A percentile compares a stretch with the other conserved stretches of the same genome.
These are phyloP conservation scores for Staphylotrichum longicolle DNA, from an alignment of 495 filamentous ascomycete genomes.

Conservation along the genomic window DNA sequence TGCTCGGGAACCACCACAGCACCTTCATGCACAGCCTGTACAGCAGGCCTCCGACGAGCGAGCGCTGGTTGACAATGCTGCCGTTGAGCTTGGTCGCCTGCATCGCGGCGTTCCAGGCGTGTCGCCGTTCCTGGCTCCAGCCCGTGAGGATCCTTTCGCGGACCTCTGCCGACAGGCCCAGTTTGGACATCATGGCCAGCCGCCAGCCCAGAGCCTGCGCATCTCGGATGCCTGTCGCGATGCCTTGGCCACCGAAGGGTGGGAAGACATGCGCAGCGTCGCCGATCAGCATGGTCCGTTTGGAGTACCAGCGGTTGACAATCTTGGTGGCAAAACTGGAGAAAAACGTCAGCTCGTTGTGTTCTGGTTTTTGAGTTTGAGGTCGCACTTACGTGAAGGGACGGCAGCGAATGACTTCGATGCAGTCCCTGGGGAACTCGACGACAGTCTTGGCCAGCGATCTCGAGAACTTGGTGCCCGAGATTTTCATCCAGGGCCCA, in stretches of 20 bases:
- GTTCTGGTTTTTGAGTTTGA: no score
- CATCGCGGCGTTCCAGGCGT: no score
- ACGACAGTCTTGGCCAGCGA: slow-evolving; percentile 29
- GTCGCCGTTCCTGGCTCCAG: no score
- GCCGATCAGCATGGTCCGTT: slow-evolving; percentile 47
- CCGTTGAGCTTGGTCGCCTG: no score
- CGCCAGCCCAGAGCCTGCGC: slow-evolving; percentile 48
- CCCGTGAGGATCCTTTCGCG: no score
- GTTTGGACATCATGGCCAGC: slow-evolving; percentile 38
- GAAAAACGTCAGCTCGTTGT: no score
- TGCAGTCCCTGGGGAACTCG: slow-evolving; percentile 49
- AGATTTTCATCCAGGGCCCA: neutral
- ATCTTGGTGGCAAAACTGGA: slow-evolving; percentile 27
- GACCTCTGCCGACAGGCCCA: neutral
- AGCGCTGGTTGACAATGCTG: no score
- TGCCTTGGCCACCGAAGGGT: slow-evolving; percentile 56
- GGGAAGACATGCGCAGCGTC: slow-evolving; percentile 58
- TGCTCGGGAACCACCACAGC: no score
- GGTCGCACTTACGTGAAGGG: slow-evolving; percentile 47
- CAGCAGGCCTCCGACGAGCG: no score
- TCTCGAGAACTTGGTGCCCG: slow-evolving; percentile 6
- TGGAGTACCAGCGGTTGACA: slow-evolving; percentile 52
- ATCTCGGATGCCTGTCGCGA: slow-evolving; percentile 46
- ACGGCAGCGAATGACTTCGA: slow-evolving; percentile 49
- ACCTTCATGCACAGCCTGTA: no score